Conservation (phyloP, 1,284 basidiomycete genomes). For the Heliocybe sulcata region DNA sequence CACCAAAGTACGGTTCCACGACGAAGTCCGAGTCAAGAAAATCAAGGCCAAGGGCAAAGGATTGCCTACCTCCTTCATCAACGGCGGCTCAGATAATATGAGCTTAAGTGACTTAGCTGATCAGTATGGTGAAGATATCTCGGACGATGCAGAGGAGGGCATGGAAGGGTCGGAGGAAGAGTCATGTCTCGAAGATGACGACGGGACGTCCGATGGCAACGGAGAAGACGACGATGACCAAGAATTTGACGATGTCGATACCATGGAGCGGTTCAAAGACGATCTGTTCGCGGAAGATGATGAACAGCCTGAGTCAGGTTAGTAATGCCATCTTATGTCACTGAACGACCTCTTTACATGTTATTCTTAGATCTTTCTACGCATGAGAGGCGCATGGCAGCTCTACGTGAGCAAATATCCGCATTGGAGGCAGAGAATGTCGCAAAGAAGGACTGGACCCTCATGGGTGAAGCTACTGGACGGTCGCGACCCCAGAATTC, state of each 20-base stretch:
- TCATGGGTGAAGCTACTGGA: slow-evolving; percentile 87
- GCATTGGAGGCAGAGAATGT: slow-evolving; percentile 68
- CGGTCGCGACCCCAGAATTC: slow-evolving; percentile 86
- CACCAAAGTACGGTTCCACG: slow-evolving; percentile 67
- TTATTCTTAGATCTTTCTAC: slow-evolving; percentile 36
- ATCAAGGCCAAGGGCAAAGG: slow-evolving; percentile 65
- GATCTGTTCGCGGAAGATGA: slow-evolving; percentile 64
- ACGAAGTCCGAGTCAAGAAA: slow-evolving; percentile 74
- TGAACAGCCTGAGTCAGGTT: slow-evolving; percentile 15
- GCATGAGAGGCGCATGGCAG: slow-evolving; percentile 56
- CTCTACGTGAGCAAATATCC: slow-evolving; percentile 61
- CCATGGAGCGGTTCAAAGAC: slow-evolving; percentile 54
- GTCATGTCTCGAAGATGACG: slow-evolving; percentile 15
- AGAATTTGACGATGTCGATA: slow-evolving; percentile 24
- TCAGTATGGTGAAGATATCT: slow-evolving; percentile 11
- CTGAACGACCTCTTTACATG: background rate
- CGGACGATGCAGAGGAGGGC: slow-evolving; percentile 13
- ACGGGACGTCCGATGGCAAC: slow-evolving; percentile 3
- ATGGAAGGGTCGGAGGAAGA: slow-evolving; percentile 14
- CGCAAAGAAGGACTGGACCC: slow-evolving; percentile 77
- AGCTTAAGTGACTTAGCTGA: slow-evolving; percentile 24
- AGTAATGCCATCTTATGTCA: background rate
- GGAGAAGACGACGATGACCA: slow-evolving; percentile 17
- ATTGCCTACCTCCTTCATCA: slow-evolving; percentile 35
- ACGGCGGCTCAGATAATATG: slow-evolving; percentile 28